These are phyloP conservation scores for Termitomyces sp. DNA, from an alignment of 768 basidiomycete species.

Conservation along the genomic window DNA sequence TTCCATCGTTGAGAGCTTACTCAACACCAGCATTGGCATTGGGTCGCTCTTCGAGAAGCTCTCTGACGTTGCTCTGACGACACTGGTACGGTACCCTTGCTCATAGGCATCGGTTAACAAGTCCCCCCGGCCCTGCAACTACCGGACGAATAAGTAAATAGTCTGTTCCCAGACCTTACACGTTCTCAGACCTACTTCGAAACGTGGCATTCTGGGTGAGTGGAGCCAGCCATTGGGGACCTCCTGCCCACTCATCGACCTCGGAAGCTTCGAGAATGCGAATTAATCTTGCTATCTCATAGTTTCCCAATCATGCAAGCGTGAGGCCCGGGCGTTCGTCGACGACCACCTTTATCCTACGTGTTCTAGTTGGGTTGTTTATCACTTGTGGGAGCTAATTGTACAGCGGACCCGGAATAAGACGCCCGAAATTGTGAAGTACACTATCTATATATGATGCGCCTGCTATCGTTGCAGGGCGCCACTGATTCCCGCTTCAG, in stretches of 20 bases:
- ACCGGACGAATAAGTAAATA: too few relatives aligned
- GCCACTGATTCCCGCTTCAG: not conserved
- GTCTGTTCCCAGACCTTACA: not conserved
- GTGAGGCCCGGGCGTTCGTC: not conserved
- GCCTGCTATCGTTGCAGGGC: not conserved
- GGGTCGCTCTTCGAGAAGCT: not conserved
- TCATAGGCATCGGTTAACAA: not conserved
- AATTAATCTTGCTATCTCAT: not conserved
- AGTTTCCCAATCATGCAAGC: too few relatives aligned
- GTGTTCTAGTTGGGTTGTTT: not conserved
- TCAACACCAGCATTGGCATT: not conserved
- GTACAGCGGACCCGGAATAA: not conserved
- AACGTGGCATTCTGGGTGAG: not conserved
- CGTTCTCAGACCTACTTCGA: not conserved
- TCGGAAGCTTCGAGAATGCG: not conserved
- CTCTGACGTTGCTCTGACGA: not conserved
- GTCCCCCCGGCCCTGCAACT: not conserved
- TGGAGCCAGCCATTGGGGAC: not conserved
- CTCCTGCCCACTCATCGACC: not conserved
- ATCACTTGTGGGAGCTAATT: not conserved
- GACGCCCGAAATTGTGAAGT: not conserved
- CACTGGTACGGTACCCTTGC: not conserved
- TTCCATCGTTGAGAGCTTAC: not conserved
- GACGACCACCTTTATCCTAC: not conserved
- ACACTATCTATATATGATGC: not conserved